Evolutionary conservation across 2,329 filamentous ascomycete species (phyloP).

Genomic region (Epichloe sp.): DNA sequence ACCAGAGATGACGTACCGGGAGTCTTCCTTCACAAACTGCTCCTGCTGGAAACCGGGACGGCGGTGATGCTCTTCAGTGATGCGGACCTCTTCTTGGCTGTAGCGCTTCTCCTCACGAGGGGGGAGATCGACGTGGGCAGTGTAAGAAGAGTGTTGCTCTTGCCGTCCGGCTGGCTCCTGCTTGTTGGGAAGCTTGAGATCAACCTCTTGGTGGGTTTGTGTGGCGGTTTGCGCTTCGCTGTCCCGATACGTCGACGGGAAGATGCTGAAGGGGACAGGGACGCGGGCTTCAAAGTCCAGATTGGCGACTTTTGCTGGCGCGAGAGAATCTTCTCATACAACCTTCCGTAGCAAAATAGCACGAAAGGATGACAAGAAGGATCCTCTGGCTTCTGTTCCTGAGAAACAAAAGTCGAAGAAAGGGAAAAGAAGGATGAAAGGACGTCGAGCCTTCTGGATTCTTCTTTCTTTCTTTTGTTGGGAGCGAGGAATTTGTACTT

Average conservation of each 20-base stretch:
- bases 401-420: slow-evolving; percentile 39
- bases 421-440: slow-evolving; percentile 19
- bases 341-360: slow-evolving; percentile 41
- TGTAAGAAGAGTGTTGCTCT: slow-evolving; percentile 76
- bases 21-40: slow-evolving; percentile 36
- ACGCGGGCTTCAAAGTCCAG: slow-evolving; percentile 99
- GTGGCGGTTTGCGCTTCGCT: slow-evolving; percentile 33
- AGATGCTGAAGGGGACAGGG: slow-evolving; percentile 99
- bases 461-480: slow-evolving; percentile 18
- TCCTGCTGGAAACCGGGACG: slow-evolving; percentile 53
- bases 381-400: slow-evolving; percentile 51
- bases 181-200: slow-evolving; percentile 57
- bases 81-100: slow-evolving; percentile 73
- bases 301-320: slow-evolving; percentile 72
- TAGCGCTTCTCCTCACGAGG: slow-evolving; percentile 40
- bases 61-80: slow-evolving; percentile 64
- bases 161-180: slow-evolving; percentile 84
- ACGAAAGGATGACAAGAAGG: slow-evolving; percentile 59
- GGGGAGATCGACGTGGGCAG: slow-evolving; percentile 47
- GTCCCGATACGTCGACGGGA: slow-evolving; percentile 90
- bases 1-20: slow-evolving; percentile 32
- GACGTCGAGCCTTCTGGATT: slow-evolving; percentile 21
- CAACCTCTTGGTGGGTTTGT: slow-evolving; percentile 75
- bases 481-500: slow-evolving; percentile 4
- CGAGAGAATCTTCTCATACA: slow-evolving; percentile 51